Evolutionary conservation across 371 early-diverging fungal genomes (phyloP).

Genomic region (Blakeslea trispora): DNA sequence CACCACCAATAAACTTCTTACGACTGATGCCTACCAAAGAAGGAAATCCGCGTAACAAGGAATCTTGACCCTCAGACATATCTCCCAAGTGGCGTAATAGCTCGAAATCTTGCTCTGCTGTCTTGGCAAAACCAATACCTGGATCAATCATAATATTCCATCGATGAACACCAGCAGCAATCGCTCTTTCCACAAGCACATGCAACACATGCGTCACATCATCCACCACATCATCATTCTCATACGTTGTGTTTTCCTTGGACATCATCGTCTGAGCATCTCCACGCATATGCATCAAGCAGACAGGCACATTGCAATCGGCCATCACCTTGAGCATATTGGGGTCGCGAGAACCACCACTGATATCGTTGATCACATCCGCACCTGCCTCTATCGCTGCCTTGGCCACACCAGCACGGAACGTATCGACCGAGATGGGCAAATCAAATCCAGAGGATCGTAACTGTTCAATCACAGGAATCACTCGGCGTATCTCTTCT

Average conservation of each 20-base stretch:
- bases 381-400: slow-evolving; percentile 84
- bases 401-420: slow-evolving; percentile 77
- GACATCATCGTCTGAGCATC: slow-evolving; percentile 87
- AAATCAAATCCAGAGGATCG: slow-evolving; percentile 62
- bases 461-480: slow-evolving; percentile 85
- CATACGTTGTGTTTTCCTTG: slow-evolving; percentile 69
- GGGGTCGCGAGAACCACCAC: slow-evolving; percentile 85
- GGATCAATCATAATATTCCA: slow-evolving; percentile 98
- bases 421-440: slow-evolving; percentile 95
- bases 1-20: slow-evolving; percentile 85
- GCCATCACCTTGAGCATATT: slow-evolving; percentile 82
- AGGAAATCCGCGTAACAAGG: slow-evolving; percentile 75
- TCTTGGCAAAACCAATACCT: slow-evolving; percentile 97
- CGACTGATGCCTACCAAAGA: slow-evolving; percentile 85
- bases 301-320: slow-evolving; percentile 79
- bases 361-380: slow-evolving; percentile 92
- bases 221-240: slow-evolving; percentile 69
- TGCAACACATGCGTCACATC: slow-evolving; percentile 73
- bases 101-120: slow-evolving; percentile 82
- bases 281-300: slow-evolving; percentile 98
- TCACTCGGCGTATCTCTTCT: slow-evolving; percentile 80
- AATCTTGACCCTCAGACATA: slow-evolving; percentile 54
- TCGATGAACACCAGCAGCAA: slow-evolving; percentile 80
- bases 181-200: slow-evolving; percentile 66
- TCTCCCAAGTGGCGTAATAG: slow-evolving; percentile 73